phyloP scores from a whole-genome alignment of 257 asterid species.

The Cynanchum wilfordii region DNA sequence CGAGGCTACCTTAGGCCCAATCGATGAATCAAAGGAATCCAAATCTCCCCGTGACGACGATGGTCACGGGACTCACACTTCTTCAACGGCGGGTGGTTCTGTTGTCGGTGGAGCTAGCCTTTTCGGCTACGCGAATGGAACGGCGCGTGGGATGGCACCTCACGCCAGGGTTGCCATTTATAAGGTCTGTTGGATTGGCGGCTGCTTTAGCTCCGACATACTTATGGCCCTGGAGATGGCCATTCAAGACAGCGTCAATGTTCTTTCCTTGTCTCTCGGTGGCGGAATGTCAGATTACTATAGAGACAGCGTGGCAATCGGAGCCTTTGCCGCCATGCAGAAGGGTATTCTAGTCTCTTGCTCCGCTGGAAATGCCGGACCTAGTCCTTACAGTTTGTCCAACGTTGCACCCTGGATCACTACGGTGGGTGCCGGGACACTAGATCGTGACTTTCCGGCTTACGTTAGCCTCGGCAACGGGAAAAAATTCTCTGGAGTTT shows the following conservation, averaged over 20 bases:
- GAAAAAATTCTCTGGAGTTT: constrained; percentile 62
- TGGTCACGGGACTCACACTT: constrained; percentile 94
- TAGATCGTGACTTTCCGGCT: constrained; percentile 92
- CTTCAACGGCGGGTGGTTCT: constrained; percentile 80
- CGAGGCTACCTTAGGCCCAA: constrained; percentile 67
- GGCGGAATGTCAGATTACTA: constrained; percentile 59
- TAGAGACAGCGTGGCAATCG: constrained; percentile 57
- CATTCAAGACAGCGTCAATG: constrained; percentile 61
- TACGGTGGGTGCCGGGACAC: constrained; percentile 86
- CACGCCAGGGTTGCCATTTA: constrained; percentile 67
- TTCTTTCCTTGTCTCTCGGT: constrained; percentile 72
- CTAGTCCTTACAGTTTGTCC: constrained; percentile 47
- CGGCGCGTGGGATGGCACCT: constrained; percentile 94
- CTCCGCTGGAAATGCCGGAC: constrained; percentile 88
- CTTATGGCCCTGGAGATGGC: constrained; percentile 81
- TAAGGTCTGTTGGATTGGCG: constrained; percentile 82
- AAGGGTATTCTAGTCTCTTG: constrained; percentile 76
- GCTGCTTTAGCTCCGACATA: constrained; percentile 82
- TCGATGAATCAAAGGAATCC: constrained; percentile 58
- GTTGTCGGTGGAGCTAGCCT: constrained; percentile 60
- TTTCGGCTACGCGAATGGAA: constrained; percentile 70
- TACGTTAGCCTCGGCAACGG: constrained; percentile 71
- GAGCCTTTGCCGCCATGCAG: constrained; percentile 80
- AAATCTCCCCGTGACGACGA: constrained; percentile 85
- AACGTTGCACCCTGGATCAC: constrained; percentile 92